These are phyloP conservation scores for Alternaria consortialis DNA, from an alignment of 2,329 filamentous ascomycete species.

Conservation along the genomic window DNA sequence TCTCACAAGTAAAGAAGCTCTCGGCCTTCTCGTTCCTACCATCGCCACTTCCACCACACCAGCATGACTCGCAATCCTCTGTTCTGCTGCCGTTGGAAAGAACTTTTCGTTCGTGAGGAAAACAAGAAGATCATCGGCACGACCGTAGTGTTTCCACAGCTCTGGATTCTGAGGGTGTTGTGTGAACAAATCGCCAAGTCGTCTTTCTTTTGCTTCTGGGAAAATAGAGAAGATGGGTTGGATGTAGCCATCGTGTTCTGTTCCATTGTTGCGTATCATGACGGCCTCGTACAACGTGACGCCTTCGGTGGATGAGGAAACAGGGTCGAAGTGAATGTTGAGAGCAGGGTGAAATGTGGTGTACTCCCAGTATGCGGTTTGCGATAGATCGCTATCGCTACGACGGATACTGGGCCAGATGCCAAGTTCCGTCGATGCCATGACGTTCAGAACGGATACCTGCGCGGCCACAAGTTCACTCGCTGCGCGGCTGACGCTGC, in stretches of 20 bases:
- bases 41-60: slow-evolving; percentile 43
- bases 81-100: slow-evolving; percentile 31
- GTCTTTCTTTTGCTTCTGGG: slow-evolving; percentile 21
- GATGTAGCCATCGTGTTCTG: slow-evolving; percentile 12
- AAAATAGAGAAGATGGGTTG: slow-evolving; percentile 33
- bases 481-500: slow-evolving; percentile 15
- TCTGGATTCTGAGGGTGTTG: slow-evolving; percentile 17
- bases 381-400: neutral
- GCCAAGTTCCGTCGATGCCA: slow-evolving; percentile 23
- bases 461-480: slow-evolving; percentile 7
- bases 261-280: slow-evolving; percentile 18
- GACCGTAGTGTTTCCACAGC: slow-evolving; percentile 30
- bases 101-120: slow-evolving; percentile 33
- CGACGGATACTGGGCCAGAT: slow-evolving; percentile 10
- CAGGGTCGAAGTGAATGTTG: slow-evolving; percentile 18
- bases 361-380: slow-evolving; percentile 20
- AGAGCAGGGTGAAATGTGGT: slow-evolving; percentile 16
- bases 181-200: slow-evolving; percentile 28
- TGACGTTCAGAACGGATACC: slow-evolving; percentile 4
- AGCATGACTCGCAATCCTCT: slow-evolving; percentile 32
- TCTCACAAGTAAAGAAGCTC: slow-evolving; percentile 41
- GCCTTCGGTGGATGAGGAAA: slow-evolving; percentile 1
- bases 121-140: slow-evolving; percentile 32
- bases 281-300: slow-evolving; percentile 23
- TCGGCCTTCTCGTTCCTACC: slow-evolving; percentile 41